Percentiles rank a stretch among this genome's conserved stretches.
phyloP scores from a whole-genome alignment of 106 monocot genomes.

The Vanilla planifolia region DNA sequence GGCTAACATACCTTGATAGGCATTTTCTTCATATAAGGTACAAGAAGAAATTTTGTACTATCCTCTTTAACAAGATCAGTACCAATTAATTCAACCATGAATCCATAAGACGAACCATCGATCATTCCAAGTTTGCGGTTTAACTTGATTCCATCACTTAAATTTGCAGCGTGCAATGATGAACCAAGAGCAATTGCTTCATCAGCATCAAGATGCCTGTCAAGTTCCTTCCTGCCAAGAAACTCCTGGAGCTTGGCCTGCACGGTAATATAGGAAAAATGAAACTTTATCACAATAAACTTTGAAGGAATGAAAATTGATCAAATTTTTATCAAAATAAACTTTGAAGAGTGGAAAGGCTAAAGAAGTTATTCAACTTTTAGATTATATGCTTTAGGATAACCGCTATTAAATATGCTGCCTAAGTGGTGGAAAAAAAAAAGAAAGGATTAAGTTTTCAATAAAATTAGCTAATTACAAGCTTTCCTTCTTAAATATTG shows the following conservation, averaged over 20 bases:
- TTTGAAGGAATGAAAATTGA: too few species aligned
- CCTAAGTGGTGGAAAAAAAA: too few species aligned
- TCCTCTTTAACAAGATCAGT: conserved; percentile 61
- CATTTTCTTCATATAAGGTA: conserved; percentile 89
- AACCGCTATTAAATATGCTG: too few species aligned
- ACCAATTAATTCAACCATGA: conserved; percentile 56
- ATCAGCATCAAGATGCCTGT: conserved; percentile 97
- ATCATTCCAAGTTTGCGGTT: conserved; percentile 96
- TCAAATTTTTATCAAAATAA: too few species aligned
- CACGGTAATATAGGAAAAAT: conserved; percentile 1
- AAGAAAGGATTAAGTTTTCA: too few species aligned
- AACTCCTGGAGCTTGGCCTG: conserved; percentile 94
- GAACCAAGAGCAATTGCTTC: conserved; percentile 98
- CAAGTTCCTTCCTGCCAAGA: conserved; percentile 72
- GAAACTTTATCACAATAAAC: too few species aligned
- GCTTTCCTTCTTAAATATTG: too few species aligned
- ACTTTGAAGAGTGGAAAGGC: too few species aligned
- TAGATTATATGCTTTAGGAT: too few species aligned
- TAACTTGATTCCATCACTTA: conserved; percentile 98
- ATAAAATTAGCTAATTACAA: too few species aligned
- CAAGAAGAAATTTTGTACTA: conserved; percentile 57
- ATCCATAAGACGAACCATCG: conserved; percentile 93
- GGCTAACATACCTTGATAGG: conserved; percentile 62
- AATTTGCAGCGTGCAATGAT: conserved; percentile 93
- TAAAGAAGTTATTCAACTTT: too few species aligned